Evolutionary conservation across 148 eudicot species (phyloP).

Genomic region (Rhododendron kiyosumense): DNA sequence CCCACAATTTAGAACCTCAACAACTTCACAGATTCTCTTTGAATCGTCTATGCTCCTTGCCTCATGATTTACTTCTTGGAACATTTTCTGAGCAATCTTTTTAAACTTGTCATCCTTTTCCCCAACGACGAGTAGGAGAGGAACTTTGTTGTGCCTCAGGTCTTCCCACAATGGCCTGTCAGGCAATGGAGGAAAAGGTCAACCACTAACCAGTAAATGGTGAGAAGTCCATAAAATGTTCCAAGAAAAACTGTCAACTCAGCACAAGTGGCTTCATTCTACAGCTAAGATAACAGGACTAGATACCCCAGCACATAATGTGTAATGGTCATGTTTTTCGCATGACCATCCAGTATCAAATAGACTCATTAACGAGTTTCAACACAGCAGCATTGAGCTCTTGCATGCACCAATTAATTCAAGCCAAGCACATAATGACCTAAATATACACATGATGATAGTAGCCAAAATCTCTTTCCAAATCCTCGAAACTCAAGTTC

Average conservation of each 20-base stretch:
- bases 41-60: slow-evolving; percentile 9
- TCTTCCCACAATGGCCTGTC: slow-evolving; percentile 83
- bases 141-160: slow-evolving; percentile 51
- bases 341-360: neutral
- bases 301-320: neutral
- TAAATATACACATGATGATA: neutral
- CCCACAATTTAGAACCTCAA: slow-evolving; percentile 63
- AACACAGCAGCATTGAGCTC: neutral
- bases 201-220: neutral
- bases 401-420: neutral
- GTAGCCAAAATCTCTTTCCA: neutral
- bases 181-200: slow-evolving; percentile 1
- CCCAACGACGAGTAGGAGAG: slow-evolving; percentile 59
- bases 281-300: neutral
- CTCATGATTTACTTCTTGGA: slow-evolving; percentile 23
- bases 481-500: neutral
- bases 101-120: slow-evolving; percentile 70
- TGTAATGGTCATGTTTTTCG: neutral
- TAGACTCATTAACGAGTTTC: neutral
- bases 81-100: slow-evolving; percentile 51
- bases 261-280: neutral
- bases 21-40: slow-evolving; percentile 19
- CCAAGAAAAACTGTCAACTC: neutral
- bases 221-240: neutral
- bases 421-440: neutral